Base-by-base conservation (phyloP, 2,329 filamentous ascomycete genomes). In the Lecanicillium sp. region DNA sequence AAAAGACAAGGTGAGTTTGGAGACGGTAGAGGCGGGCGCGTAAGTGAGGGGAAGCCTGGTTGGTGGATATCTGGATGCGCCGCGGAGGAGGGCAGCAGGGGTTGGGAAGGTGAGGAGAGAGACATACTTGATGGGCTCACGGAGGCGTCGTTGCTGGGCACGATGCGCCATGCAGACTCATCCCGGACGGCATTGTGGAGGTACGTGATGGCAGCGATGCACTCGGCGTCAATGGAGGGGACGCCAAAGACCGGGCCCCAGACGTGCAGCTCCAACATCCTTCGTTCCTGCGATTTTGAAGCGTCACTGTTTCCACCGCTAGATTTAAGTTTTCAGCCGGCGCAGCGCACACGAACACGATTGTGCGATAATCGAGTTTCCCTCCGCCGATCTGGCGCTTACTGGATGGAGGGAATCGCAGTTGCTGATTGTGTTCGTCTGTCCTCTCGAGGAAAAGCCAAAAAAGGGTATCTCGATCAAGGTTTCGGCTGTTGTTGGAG, bases 221-320 rank as follows among this genome's bases (percentile, higher is more conserved):
- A 97, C 71, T 95, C 87, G 38, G 91, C 75, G 60, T 97, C 90
- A 59, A 97, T 86, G 36, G 93, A 97, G 12, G 91, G 84, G 37
- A 96, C 79, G 33, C 83, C 83, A 65, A 95, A 95, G 33, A 87
- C 90, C 47, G 89, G 84, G 42, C 90, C 90, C 85, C 90, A 95
- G 60, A 95, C 78, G 68, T 95, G 86, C 51, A 98, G 79, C 68
- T 91, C 80, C 42, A 69, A 54, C 66, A 68, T 69, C 42, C 23
- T 39, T 19, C n/a, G n/a, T n/a, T n/a, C n/a, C n/a, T n/a, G n/a
- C n/a, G n/a, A n/a, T n/a, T n/a, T n/a, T n/a, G n/a, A n/a, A n/a
- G n/a, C n/a, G n/a, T n/a, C n/a, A n/a, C 6, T 33, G 30, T 15
- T 11, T 11, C 30, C 8, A 10, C 7, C 30, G 5, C 7, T 14